Percentiles rank a stretch among this genome's conserved stretches.
Conservation (phyloP, 2,329 filamentous ascomycete species). For the Lachnellula willkommii region DNA sequence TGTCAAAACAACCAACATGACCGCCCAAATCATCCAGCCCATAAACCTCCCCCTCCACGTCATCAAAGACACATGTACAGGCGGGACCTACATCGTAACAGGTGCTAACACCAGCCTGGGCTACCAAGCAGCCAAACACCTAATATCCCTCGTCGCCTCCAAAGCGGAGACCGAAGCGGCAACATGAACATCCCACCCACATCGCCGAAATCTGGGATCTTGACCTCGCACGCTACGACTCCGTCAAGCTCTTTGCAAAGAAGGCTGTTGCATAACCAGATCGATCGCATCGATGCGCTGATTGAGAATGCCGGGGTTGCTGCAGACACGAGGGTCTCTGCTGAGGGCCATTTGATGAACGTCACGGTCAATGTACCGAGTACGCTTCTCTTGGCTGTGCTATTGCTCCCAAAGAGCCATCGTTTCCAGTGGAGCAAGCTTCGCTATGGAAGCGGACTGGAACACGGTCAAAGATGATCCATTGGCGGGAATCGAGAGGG, state of each 20-base stretch:
- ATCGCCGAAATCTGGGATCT: constrained; percentile 17
- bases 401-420: constrained; percentile 37
- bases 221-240: constrained; percentile 14
- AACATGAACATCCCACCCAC: constrained; percentile 2
- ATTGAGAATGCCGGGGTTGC: constrained; percentile 31
- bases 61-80: not conserved
- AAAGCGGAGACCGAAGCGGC: constrained; percentile 26
- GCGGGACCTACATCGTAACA: constrained; percentile 12
- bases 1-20: constrained; percentile 1
- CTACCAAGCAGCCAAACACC: constrained; percentile 36
- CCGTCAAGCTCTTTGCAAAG: constrained; percentile 15
- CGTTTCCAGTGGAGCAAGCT: constrained; percentile 9
- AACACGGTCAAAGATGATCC: constrained; percentile 8
- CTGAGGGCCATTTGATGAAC: constrained; percentile 16
- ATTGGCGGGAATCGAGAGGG: constrained; percentile 18
- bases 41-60: not conserved
- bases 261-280: constrained; percentile 29
- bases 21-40: not conserved
- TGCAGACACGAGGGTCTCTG: not conserved
- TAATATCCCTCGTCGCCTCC: constrained; percentile 32
- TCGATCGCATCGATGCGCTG: constrained; percentile 39
- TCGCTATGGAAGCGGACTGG: constrained; percentile 19
- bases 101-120: constrained; percentile 42
- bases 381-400: constrained; percentile 40
- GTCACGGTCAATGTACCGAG: constrained; percentile 42